phyloP scores from a whole-genome alignment of 2,329 filamentous ascomycete species.

The Cladosporium sp. region DNA sequence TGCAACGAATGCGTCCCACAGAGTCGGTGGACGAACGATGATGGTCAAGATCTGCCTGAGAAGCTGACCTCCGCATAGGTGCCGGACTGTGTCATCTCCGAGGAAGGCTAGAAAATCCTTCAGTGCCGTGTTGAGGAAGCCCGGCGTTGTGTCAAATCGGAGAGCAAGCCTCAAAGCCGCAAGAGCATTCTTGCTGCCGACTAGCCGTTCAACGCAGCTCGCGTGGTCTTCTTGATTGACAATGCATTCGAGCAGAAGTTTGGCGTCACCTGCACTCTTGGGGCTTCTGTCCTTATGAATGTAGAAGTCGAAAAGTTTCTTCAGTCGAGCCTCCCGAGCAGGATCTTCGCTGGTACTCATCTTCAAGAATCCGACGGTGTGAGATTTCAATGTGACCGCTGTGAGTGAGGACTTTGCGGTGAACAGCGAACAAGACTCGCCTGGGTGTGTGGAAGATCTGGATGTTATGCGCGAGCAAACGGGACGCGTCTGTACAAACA shows the following conservation, averaged over 20 bases:
- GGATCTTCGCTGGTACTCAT: neutral
- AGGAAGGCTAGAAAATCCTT: constrained; percentile 35
- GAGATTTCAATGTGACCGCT: too few relatives aligned
- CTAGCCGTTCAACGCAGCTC: constrained; percentile 39
- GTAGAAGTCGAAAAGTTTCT: constrained; percentile 35
- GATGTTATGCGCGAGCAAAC: too few relatives aligned
- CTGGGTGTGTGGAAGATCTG: too few relatives aligned
- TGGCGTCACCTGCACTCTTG: constrained; percentile 36
- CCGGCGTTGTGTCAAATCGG: constrained; percentile 39
- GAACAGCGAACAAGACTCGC: too few relatives aligned
- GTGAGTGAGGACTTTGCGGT: too few relatives aligned
- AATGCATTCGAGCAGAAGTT: constrained; percentile 48
- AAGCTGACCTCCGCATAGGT: constrained; percentile 48
- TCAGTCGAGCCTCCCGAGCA: neutral
- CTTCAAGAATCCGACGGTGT: neutral
- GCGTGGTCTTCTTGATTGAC: constrained; percentile 39
- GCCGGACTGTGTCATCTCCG: constrained; percentile 42
- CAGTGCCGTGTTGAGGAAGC: constrained; percentile 43
- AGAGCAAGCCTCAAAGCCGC: constrained; percentile 38
- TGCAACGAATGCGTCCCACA: constrained; percentile 50
- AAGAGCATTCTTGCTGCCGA: constrained; percentile 34
- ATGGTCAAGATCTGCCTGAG: constrained; percentile 44
- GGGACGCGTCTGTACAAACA: too few relatives aligned
- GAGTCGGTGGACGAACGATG: constrained; percentile 49
- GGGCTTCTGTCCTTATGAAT: constrained; percentile 38